Percentiles rank a stretch among this genome's conserved stretches.
Conservation (phyloP, 208 protist genomes). For the Crithidia mellificae region DNA sequence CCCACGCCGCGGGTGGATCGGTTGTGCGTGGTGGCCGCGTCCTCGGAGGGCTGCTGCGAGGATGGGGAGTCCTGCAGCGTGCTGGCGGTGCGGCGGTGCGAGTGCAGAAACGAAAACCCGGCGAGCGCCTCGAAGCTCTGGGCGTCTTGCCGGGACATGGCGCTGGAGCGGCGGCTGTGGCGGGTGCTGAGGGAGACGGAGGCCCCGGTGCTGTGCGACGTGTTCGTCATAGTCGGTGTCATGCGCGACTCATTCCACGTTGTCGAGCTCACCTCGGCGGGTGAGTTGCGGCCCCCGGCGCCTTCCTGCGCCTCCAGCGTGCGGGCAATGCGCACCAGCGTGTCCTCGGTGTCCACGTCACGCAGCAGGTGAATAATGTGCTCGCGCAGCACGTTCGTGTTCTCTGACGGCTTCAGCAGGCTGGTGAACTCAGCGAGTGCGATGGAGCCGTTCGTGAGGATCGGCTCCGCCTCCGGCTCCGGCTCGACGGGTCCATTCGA, state of each 20-base stretch:
- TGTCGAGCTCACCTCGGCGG: slow-evolving; percentile 23
- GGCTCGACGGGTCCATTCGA: neutral
- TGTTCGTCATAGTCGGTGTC: slow-evolving; percentile 13
- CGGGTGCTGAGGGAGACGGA: slow-evolving; percentile 16
- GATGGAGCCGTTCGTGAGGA: slow-evolving; percentile 51
- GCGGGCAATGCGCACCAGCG: slow-evolving; percentile 47
- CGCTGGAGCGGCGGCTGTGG: slow-evolving; percentile 18
- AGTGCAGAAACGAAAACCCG: slow-evolving; percentile 32
- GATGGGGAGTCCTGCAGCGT: slow-evolving; percentile 27
- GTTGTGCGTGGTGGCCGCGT: neutral
- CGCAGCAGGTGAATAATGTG: slow-evolving; percentile 66
- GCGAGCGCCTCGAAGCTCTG: slow-evolving; percentile 23
- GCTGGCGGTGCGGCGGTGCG: slow-evolving; percentile 11
- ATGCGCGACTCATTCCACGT: slow-evolving; percentile 22
- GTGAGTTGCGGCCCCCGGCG: neutral
- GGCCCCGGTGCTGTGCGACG: slow-evolving; percentile 18
- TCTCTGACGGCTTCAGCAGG: slow-evolving; percentile 39
- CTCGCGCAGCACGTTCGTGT: slow-evolving; percentile 41
- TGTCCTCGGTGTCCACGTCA: slow-evolving; percentile 54
- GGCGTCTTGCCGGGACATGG: slow-evolving; percentile 16
- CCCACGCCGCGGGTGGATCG: slow-evolving; percentile 12
- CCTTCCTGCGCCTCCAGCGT: slow-evolving; percentile 40
- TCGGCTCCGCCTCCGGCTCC: slow-evolving; percentile 16
- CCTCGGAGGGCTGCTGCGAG: slow-evolving; percentile 24
- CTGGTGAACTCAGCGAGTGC: slow-evolving; percentile 66